Evolutionary conservation across 257 asterid species (phyloP).

Genomic region (Mitragyna speciosa): DNA sequence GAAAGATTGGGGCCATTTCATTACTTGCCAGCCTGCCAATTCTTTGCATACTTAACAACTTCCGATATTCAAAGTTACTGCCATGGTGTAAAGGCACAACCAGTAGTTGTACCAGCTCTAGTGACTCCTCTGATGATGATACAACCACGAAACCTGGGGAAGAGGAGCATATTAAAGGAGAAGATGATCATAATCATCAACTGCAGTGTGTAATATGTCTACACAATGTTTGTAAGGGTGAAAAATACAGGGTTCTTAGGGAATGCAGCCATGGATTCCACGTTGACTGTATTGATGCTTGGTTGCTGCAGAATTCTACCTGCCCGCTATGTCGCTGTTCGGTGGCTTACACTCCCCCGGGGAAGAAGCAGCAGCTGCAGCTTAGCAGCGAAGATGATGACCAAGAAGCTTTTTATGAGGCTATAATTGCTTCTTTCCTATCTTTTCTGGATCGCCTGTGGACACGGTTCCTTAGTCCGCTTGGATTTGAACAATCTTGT

Average conservation of each 20-base stretch:
- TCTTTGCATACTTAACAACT: not conserved
- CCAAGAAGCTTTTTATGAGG: not conserved
- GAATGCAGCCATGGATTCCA: slow-evolving; percentile 40
- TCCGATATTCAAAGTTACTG: not conserved
- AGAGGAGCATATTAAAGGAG: not conserved
- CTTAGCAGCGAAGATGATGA: not conserved
- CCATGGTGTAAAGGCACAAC: not conserved
- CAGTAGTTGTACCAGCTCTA: not conserved
- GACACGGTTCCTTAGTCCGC: slow-evolving; percentile 22
- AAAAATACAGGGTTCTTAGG: slow-evolving; percentile 26
- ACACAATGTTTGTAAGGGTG: slow-evolving; percentile 25
- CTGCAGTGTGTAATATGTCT: slow-evolving; percentile 39
- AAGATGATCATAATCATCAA: not conserved
- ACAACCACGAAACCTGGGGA: not conserved
- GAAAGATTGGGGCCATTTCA: slow-evolving; percentile 1
- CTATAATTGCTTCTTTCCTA: slow-evolving; percentile 31
- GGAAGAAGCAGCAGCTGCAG: not conserved
- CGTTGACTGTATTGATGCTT: slow-evolving; percentile 34
- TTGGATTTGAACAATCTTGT: slow-evolving; percentile 14
- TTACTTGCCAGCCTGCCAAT: slow-evolving; percentile 15
- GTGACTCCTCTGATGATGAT: not conserved
- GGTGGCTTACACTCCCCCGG: not conserved
- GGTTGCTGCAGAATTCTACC: slow-evolving; percentile 33
- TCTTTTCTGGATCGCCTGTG: slow-evolving; percentile 16
- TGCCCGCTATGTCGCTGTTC: slow-evolving; percentile 39